A percentile compares a stretch with the other conserved stretches of the same genome.
Evolutionary conservation across 2,329 filamentous ascomycete genomes (phyloP).

Genomic region (Pleoardoris graminearum): DNA sequence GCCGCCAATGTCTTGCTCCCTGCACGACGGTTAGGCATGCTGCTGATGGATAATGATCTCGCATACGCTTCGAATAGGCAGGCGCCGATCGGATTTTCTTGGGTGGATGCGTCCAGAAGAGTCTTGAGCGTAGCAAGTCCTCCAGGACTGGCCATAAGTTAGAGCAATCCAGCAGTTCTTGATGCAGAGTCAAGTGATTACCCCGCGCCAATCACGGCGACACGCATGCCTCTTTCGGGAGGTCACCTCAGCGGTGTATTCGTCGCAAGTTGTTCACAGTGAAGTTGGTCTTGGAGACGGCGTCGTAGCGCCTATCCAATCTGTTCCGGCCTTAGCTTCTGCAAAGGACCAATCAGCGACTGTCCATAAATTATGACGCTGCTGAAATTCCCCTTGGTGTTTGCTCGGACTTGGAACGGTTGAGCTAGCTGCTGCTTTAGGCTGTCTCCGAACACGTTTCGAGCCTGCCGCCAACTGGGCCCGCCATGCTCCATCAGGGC

Average conservation of each 20-base stretch:
- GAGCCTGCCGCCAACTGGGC: background rate
- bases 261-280: background rate
- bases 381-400: background rate
- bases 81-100: conserved; percentile 45
- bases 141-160: conserved; percentile 24
- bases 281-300: background rate
- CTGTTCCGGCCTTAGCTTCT: background rate
- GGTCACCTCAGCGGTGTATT: no score
- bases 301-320: background rate
- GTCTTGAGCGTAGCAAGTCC: conserved; percentile 37
- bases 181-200: background rate
- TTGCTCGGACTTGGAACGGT: background rate
- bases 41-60: background rate
- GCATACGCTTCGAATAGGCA: conserved; percentile 50
- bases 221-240: background rate
- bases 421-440: background rate
- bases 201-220: background rate
- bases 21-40: conserved; percentile 14
- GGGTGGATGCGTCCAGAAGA: conserved; percentile 34
- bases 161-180: background rate
- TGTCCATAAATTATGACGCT: background rate
- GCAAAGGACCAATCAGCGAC: background rate
- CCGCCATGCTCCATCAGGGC: no score
- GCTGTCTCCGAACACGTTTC: background rate
- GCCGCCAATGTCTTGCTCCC: conserved; percentile 50